These are phyloP conservation scores for Phialophora chinensis DNA, from an alignment of 2,329 filamentous ascomycete genomes.

Conservation along the genomic window DNA sequence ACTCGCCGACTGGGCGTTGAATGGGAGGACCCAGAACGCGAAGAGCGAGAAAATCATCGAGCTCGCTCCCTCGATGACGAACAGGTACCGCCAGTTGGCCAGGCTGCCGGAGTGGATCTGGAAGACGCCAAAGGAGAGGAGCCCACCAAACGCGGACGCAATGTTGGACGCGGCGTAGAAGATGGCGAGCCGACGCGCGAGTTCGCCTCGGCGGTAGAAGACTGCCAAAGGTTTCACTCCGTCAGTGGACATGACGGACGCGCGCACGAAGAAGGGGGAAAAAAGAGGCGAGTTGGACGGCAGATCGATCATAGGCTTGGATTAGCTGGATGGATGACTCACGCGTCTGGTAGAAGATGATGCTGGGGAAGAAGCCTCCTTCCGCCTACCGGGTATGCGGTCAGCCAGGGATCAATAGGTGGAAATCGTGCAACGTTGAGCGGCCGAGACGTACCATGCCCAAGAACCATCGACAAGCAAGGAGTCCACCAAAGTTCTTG, in stretches of 20 bases:
- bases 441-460: conserved; percentile 66
- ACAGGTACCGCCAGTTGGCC: conserved; percentile 60
- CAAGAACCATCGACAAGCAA: conserved; percentile 72
- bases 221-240: conserved; percentile 43
- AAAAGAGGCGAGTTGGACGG: neutral
- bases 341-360: conserved; percentile 48
- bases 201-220: conserved; percentile 74
- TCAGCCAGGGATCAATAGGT: neutral
- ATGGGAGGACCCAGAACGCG: conserved; percentile 72
- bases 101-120: conserved; percentile 59
- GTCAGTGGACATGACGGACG: neutral
- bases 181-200: conserved; percentile 71
- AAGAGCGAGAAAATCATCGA: conserved; percentile 69
- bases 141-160: conserved; percentile 69
- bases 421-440: neutral
- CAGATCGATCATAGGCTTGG: neutral
- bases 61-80: conserved; percentile 62
- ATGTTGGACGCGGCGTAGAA: conserved; percentile 80
- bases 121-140: conserved; percentile 67
- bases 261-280: too few relatives aligned
- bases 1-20: conserved; percentile 65
- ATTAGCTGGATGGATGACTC: neutral
- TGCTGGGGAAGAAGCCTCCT: conserved; percentile 27
- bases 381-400: conserved; percentile 11
- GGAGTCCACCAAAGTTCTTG: conserved; percentile 63